phyloP scores from a whole-genome alignment of 106 monocot genomes.

The Narthecium ossifragum region DNA sequence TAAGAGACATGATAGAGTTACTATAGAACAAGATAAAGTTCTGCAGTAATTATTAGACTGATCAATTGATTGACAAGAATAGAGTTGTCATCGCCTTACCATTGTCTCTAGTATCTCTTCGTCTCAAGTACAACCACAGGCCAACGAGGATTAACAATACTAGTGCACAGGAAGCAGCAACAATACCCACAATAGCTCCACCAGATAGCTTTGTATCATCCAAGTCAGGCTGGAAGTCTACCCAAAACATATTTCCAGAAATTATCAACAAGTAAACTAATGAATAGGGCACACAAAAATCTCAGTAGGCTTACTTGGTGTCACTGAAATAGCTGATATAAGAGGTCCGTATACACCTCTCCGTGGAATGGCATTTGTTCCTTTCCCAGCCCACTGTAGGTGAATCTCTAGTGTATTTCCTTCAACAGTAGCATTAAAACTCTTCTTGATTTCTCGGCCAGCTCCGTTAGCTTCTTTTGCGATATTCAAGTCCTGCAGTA shows the following conservation, averaged over 20 bases:
- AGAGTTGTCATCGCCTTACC: slow-evolving; percentile 2
- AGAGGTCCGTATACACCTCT: slow-evolving; percentile 43
- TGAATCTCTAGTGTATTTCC: slow-evolving; percentile 46
- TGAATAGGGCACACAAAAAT: not conserved
- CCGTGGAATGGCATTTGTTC: slow-evolving; percentile 18
- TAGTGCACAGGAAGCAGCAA: not conserved
- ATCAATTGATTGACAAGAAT: no score
- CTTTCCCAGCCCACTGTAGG: slow-evolving; percentile 37
- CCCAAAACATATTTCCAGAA: not conserved
- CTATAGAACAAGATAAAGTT: no score
- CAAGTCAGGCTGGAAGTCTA: slow-evolving; percentile 18
- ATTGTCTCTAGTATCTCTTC: slow-evolving; percentile 13
- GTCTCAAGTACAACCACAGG: slow-evolving; percentile 13
- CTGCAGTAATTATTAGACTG: no score
- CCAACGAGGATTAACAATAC: not conserved
- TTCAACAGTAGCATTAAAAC: slow-evolving; percentile 27
- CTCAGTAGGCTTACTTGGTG: slow-evolving; percentile 31
- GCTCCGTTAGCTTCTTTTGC: slow-evolving; percentile 37
- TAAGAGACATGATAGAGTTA: no score
- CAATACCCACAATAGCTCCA: slow-evolving; percentile 17
- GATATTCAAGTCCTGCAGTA: slow-evolving; percentile 50
- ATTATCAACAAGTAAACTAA: not conserved
- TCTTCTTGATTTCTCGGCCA: slow-evolving; percentile 21
- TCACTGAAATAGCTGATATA: slow-evolving; percentile 63
- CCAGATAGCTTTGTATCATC: slow-evolving; percentile 5